phyloP scores from a whole-genome alignment of 805 yeast genomes.

The Yarrowia phangngaensis region DNA sequence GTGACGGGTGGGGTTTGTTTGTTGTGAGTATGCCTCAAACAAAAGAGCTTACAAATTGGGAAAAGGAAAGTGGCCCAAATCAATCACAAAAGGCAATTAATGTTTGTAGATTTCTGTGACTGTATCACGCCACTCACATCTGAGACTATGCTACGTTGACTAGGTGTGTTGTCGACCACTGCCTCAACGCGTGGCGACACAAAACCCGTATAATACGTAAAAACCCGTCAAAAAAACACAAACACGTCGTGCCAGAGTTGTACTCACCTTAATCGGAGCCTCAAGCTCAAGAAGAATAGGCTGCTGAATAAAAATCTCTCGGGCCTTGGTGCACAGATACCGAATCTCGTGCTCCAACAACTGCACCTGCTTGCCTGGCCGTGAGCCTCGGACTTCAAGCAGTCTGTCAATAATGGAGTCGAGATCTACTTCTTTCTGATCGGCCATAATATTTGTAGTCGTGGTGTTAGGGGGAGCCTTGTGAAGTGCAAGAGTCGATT shows the following conservation, averaged over 20 bases:
- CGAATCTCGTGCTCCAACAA: constrained; percentile 91
- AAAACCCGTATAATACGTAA: neutral
- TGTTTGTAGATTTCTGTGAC: too few relatives aligned
- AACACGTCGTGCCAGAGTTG: neutral
- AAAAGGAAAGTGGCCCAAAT: too few relatives aligned
- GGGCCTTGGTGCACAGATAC: constrained; percentile 92
- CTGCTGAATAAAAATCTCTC: constrained; percentile 96
- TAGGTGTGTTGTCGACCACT: too few relatives aligned
- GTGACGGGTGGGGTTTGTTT: too few relatives aligned
- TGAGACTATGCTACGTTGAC: too few relatives aligned
- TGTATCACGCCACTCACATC: too few relatives aligned
- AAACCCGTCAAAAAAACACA: neutral
- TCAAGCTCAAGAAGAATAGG: constrained; percentile 93
- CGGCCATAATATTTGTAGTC: constrained; percentile 36
- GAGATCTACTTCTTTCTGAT: constrained; percentile 72
- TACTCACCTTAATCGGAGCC: constrained; percentile 75
- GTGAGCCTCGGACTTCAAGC: constrained; percentile 94
- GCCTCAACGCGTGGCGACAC: too few relatives aligned
- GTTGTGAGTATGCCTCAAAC: too few relatives aligned
- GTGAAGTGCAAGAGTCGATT: constrained; percentile 23
- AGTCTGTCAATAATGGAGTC: constrained; percentile 96
- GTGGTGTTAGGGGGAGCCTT: constrained; percentile 24
- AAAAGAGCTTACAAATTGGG: too few relatives aligned
- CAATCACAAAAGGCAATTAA: too few relatives aligned
- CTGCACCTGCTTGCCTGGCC: constrained; percentile 97